These are phyloP conservation scores for Rhododendron williamsianum DNA, from an alignment of 148 eudicot species.

Conservation along the genomic window DNA sequence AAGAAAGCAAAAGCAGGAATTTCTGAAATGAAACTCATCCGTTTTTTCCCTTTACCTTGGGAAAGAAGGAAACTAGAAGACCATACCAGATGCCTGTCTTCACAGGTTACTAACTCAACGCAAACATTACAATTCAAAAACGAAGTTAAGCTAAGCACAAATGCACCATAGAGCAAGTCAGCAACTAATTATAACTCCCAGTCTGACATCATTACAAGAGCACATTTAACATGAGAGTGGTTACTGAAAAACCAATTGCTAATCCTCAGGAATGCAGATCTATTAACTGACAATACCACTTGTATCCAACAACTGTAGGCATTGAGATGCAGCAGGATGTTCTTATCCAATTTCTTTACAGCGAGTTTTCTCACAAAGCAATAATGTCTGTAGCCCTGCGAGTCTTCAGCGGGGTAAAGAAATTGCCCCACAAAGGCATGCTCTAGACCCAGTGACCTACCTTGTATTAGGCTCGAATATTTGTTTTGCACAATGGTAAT, in stretches of 20 bases:
- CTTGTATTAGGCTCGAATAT: background rate
- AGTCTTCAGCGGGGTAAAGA: background rate
- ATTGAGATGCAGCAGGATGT: background rate
- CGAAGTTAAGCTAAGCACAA: background rate
- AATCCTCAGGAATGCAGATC: background rate
- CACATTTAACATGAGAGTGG: background rate
- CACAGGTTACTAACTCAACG: background rate
- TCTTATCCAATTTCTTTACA: background rate
- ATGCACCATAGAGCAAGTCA: background rate
- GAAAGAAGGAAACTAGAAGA: slow-evolving; percentile 1
- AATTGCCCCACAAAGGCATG: background rate
- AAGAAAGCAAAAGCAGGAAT: background rate
- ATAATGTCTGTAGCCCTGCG: background rate
- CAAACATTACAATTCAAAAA: background rate
- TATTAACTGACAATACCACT: background rate
- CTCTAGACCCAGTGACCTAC: background rate
- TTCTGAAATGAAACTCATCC: background rate
- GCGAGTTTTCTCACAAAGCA: background rate
- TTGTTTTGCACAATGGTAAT: no score
- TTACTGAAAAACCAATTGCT: background rate
- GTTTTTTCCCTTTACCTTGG: background rate
- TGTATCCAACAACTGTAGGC: background rate
- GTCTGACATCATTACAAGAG: background rate
- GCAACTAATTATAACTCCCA: background rate
- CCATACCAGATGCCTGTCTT: background rate